Conservation (phyloP, 352 stramenopile species). For the Globisporangium emineosum region DNA sequence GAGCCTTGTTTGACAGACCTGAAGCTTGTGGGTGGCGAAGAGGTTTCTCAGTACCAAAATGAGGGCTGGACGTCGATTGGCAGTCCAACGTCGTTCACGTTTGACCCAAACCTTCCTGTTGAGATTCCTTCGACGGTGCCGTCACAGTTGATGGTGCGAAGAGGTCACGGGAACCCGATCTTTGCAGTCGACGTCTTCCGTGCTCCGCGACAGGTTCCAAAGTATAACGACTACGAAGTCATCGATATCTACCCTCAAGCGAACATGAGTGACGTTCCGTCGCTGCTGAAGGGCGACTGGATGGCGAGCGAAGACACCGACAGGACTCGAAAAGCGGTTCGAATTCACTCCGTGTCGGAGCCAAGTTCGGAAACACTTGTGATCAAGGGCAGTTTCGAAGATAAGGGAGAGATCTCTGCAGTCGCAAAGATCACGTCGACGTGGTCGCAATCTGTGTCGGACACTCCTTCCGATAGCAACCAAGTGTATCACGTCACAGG, state of each 20-base stretch:
- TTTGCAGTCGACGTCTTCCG: slow-evolving; percentile 87
- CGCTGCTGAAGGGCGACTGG: slow-evolving; percentile 62
- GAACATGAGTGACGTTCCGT: slow-evolving; percentile 11
- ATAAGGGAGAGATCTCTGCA: slow-evolving; percentile 68
- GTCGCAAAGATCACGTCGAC: slow-evolving; percentile 42
- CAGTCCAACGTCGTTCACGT: slow-evolving; percentile 42
- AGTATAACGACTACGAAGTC: slow-evolving; percentile 89
- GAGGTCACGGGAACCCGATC: slow-evolving; percentile 84
- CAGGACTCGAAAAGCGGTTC: slow-evolving; percentile 53
- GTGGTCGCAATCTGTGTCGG: slow-evolving; percentile 36
- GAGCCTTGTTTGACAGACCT: slow-evolving; percentile 80
- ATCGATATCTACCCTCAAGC: slow-evolving; percentile 56
- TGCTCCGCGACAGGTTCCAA: slow-evolving; percentile 75
- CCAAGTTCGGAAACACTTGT: slow-evolving; percentile 45
- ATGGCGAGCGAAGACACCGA: slow-evolving; percentile 75
- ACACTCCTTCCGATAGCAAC: slow-evolving; percentile 11
- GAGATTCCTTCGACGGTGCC: slow-evolving; percentile 14
- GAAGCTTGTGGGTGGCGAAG: slow-evolving; percentile 48
- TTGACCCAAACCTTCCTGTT: slow-evolving; percentile 10
- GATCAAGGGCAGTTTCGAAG: slow-evolving; percentile 62
- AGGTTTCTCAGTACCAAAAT: slow-evolving; percentile 39
- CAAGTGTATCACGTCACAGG: slow-evolving; percentile 56
- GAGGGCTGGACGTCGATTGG: slow-evolving; percentile 74
- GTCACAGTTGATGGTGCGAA: slow-evolving; percentile 63
- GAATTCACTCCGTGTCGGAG: slow-evolving; percentile 61